A percentile compares a stretch with the other conserved stretches of the same genome.
phyloP scores from a whole-genome alignment of 2,329 filamentous ascomycete species.

The Xylariaceae sp. region DNA sequence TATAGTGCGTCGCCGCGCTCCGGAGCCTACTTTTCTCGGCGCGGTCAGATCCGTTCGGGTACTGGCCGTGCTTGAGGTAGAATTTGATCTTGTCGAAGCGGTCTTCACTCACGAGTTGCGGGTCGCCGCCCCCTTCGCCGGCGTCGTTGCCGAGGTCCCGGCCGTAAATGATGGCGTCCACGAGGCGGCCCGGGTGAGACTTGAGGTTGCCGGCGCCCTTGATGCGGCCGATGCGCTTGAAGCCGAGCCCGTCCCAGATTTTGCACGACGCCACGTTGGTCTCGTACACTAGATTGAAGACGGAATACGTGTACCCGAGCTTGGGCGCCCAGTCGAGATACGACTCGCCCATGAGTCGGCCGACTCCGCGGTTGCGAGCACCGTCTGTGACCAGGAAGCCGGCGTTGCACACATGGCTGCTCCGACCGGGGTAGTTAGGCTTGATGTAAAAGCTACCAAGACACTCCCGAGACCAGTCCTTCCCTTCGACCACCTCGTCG shows the following conservation, averaged over 20 bases:
- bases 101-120: slow-evolving; percentile 87
- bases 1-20: slow-evolving; percentile 92
- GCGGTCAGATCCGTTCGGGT: slow-evolving; percentile 86
- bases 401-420: slow-evolving; percentile 86
- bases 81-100: slow-evolving; percentile 98
- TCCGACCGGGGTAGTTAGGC: slow-evolving; percentile 86
- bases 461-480: slow-evolving; percentile 75
- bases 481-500: slow-evolving; percentile 52
- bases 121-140: slow-evolving; percentile 46
- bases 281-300: slow-evolving; percentile 93
- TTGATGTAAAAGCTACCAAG: slow-evolving; percentile 92
- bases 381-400: slow-evolving; percentile 71
- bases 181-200: slow-evolving; percentile 61
- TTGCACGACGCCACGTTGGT: slow-evolving; percentile 85
- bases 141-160: slow-evolving; percentile 47
- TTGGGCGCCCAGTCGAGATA: slow-evolving; percentile 74
- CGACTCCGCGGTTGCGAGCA: slow-evolving; percentile 67
- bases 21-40: slow-evolving; percentile 93
- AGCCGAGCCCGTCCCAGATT: slow-evolving; percentile 88
- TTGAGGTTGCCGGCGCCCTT: slow-evolving; percentile 65
- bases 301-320: slow-evolving; percentile 83
- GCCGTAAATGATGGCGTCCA: slow-evolving; percentile 76
- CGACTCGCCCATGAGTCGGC: slow-evolving; percentile 68
- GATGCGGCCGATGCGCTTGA: slow-evolving; percentile 85
- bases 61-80: slow-evolving; percentile 91